These are phyloP conservation scores for Ganoderma lucidum DNA, from an alignment of 1,284 basidiomycete species.

Conservation along the genomic window DNA sequence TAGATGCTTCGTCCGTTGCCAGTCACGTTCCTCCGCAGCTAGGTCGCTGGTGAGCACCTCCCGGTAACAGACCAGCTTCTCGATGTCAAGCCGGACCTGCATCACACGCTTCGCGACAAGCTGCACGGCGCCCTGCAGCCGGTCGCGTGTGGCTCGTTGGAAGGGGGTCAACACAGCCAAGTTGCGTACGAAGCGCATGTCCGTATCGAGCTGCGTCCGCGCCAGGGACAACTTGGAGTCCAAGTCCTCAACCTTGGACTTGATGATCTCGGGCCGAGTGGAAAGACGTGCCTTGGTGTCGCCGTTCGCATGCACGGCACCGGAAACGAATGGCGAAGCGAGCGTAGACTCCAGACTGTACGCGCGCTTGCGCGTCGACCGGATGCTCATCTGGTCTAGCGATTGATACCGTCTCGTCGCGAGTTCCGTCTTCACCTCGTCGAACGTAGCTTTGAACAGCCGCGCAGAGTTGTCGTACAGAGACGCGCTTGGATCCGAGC, in stretches of 20 bases:
- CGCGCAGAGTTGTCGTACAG: slow-evolving; percentile 46
- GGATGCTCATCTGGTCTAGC: slow-evolving; percentile 36
- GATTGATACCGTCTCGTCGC: slow-evolving; percentile 54
- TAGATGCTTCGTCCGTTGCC: slow-evolving; percentile 71
- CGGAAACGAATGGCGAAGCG: slow-evolving; percentile 26
- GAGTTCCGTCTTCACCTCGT: slow-evolving; percentile 85
- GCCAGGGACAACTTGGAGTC: slow-evolving; percentile 63
- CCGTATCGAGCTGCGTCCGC: slow-evolving; percentile 73
- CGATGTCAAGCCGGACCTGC: slow-evolving; percentile 76
- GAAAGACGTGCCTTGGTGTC: slow-evolving; percentile 43
- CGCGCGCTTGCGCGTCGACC: slow-evolving; percentile 41
- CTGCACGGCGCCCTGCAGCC: slow-evolving; percentile 70
- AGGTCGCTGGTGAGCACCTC: slow-evolving; percentile 81
- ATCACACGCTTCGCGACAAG: slow-evolving; percentile 73
- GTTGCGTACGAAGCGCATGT: slow-evolving; percentile 81
- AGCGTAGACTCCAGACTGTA: slow-evolving; percentile 44
- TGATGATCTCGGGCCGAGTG: slow-evolving; percentile 66
- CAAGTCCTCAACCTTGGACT: slow-evolving; percentile 70
- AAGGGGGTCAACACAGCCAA: slow-evolving; percentile 90
- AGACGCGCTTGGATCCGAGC: slow-evolving; percentile 36
- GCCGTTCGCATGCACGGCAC: slow-evolving; percentile 10
- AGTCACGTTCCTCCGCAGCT: slow-evolving; percentile 73
- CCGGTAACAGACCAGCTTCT: slow-evolving; percentile 77
- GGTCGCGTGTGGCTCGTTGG: slow-evolving; percentile 82
- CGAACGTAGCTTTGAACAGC: slow-evolving; percentile 83